Evolutionary conservation across 23 red algal genomes (phyloP), one percentile per base, ranked within the genome.

Genomic region (Gracilariopsis chorda): DNA sequence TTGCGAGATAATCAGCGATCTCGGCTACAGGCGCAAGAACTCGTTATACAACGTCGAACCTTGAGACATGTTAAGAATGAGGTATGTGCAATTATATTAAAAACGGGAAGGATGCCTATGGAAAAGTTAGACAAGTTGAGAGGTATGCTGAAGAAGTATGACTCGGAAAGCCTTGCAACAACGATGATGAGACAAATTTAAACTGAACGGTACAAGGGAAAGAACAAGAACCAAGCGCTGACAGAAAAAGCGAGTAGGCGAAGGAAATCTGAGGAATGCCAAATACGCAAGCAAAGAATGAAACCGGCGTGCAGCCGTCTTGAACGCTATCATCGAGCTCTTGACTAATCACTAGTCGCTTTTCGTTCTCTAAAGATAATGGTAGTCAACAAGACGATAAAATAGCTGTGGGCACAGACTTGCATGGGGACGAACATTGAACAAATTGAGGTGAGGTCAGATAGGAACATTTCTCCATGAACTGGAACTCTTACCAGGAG

Each of bases 321-420:
- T 6, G 90, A 94, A 23, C 64, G 83, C 39, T 95, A 96, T 43
- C 86, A 99, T 27, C 84, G 86, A 24, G 97, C 93, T n/a, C 90
- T 99, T 10, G 97, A 99, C 70, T 91, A 90, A 80, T 90, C 97
- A 3, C 39, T 99, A 46, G 94, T 99, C 86, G 77, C 88, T 40
- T 99, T 92, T 75, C 97, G 96, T 70, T 82, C 87, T 2, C 39
- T 99, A 32, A 99, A 99, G 75, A 99, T 99, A 93, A 70, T 73
- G 28, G 59, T 79, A 23, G 96, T 99, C 24, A 99, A 99, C 85
- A 80, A 86, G 53, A 85, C 88, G 17, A 87, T 99, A 41, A 88
- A 90, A 42, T 90, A 99, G 51, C 73, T 99, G 10, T 99, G 97
- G 97, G 93, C 94, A 73, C 51, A 81, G 77, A 95, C 97, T 41